Conservation (phyloP, 2,329 filamentous ascomycete species). For the Furcasterigmium furcatum region DNA sequence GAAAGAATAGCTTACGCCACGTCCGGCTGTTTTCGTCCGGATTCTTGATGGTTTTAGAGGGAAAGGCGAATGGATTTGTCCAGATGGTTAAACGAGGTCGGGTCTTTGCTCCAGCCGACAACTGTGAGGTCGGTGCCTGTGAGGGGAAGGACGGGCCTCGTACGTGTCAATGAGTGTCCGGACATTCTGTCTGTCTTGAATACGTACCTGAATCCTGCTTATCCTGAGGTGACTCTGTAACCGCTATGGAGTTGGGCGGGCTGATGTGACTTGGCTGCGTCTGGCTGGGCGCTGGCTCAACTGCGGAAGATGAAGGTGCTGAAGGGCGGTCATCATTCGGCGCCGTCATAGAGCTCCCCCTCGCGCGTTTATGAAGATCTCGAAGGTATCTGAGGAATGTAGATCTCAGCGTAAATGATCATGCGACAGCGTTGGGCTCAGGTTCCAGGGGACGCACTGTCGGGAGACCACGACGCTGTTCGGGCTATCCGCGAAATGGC, state of each 20-base stretch:
- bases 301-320: no score
- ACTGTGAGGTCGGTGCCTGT: no score
- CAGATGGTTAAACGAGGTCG: constrained; percentile 15
- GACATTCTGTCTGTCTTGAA: background rate
- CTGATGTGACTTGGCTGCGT: constrained; percentile 8
- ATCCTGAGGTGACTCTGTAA: background rate
- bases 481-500: constrained; percentile 24
- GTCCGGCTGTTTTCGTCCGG: constrained; percentile 22
- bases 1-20: constrained; percentile 27
- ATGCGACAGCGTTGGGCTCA: no score
- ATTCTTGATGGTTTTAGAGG: constrained; percentile 23
- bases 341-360: constrained; percentile 10
- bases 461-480: constrained; percentile 22
- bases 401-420: no score
- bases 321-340: background rate
- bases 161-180: background rate
- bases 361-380: background rate
- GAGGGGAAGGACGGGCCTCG: constrained; percentile 5
- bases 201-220: background rate
- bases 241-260: constrained; percentile 8
- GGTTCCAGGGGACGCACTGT: no score
- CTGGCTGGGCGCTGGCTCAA: no score
- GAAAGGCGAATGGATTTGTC: constrained; percentile 22
- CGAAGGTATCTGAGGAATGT: background rate
- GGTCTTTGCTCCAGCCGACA: no score